Base-by-base conservation (phyloP, 371 early-diverging fungal genomes). In the Blakeslea trispora region DNA sequence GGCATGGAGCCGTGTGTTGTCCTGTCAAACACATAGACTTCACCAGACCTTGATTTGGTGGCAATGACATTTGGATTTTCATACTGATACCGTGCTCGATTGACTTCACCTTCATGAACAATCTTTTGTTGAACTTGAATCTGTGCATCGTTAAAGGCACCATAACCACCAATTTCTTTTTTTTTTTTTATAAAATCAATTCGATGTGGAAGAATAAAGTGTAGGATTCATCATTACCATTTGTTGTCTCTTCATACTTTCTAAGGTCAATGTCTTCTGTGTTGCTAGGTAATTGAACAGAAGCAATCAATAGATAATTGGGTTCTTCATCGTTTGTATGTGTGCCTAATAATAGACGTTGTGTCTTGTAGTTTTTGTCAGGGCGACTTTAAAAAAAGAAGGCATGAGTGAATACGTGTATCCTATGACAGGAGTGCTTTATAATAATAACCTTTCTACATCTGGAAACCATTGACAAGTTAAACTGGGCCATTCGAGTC, bases 381-480 rank as follows among this genome's bases (percentile, higher is more conserved):
- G 87, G 88, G 18, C 91, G 92, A 51, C 91, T 93, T 55, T 28
- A 7, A 7, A 28, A 5, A 28, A 5, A n/a, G n/a, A n/a, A n/a
- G n/a, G n/a, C n/a, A n/a, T n/a, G n/a, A n/a, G n/a, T n/a, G n/a
- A n/a, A n/a, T n/a, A n/a, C n/a, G n/a, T n/a, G n/a, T n/a, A n/a
- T n/a, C n/a, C n/a, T n/a, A n/a, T n/a, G n/a, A n/a, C n/a, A n/a
- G n/a, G n/a, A n/a, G n/a, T n/a, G n/a, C n/a, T n/a, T n/a, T n/a
- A n/a, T n/a, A n/a, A n/a, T n/a, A 19, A n/a, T 51, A 81, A 90
- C 93, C 83, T 82, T 66, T 94, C 92, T 22, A 93, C 81, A 64
- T 96, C 97, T 2, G 99, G 99, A 59, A 99, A 88, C 99, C 98
- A 99, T 78, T 99, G 99, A 53, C 92, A 89, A 13, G 97, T 98